Evolutionary conservation across 371 early-diverging fungal genomes (phyloP), one percentile per base, ranked within the genome.

Genomic region (Mortierella sp.): DNA sequence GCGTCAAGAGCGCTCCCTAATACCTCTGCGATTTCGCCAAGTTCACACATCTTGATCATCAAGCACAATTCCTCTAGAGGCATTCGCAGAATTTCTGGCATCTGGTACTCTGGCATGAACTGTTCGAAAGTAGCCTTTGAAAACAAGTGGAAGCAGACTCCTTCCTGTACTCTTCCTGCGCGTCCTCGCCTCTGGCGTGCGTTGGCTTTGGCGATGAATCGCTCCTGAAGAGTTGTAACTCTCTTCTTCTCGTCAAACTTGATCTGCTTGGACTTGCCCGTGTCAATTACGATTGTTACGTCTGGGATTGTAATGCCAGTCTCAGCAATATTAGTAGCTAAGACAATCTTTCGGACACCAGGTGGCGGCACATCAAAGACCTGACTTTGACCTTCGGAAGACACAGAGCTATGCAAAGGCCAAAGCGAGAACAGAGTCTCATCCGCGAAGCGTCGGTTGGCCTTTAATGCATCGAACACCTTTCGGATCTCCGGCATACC

Each of bases 221-320:
- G 87, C 64, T 94, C 94, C 18, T 88, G 84, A 52, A 98, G 72
- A 1, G 88, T 86, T 1, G 94, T 89, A n/a, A 96, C 88, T 39
- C 90, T 80, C 60, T 89, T 86, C 65, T 89, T 87, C 52, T 89
- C 87, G 70, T 97, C 95, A 75, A 89, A 93, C 85, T 87, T 87
- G 22, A 93, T 86, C 49, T 93, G 91, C 67, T 97, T 98, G 5
- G 93, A 91, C 84, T 94, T 90, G 22, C 98, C 99, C 1, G 93
- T 87, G 83, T 99, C 99, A 64, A 99, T 92, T 0, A 99, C 99
- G 65, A 94, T 91, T 0, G 95, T 96, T 16, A 98, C 93, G 79
- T 96, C 97, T 11, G 96, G 96, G 47, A 99, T 97, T 11, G 99
- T 99, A 26, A 99, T 90, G 71, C 94, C 94, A 0, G 98, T 98